Percentiles rank a stretch among this genome's conserved stretches.
Conservation (phyloP, 257 asterid genomes). For the Solanum corneliomulleri region DNA sequence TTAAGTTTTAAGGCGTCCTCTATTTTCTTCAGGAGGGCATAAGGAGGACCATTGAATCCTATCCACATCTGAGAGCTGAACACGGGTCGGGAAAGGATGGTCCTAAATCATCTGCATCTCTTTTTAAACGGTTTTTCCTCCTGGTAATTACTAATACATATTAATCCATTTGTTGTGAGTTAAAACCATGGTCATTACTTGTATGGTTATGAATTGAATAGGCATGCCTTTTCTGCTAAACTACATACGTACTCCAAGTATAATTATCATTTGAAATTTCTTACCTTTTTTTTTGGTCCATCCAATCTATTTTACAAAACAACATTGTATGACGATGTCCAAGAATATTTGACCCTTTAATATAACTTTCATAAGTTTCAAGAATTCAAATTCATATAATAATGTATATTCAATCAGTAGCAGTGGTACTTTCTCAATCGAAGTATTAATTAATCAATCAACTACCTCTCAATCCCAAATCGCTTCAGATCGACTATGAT, state of each 20-base stretch:
- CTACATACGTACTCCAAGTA: background rate
- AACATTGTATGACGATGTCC: background rate
- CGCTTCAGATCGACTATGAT: background rate
- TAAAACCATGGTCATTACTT: background rate
- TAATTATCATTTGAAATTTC: background rate
- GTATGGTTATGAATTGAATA: background rate
- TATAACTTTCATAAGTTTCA: background rate
- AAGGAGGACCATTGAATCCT: constrained; percentile 70
- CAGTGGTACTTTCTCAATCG: background rate
- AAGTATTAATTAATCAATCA: background rate
- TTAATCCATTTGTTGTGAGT: background rate
- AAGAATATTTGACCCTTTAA: background rate
- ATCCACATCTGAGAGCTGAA: constrained; percentile 68
- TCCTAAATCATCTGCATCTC: constrained; percentile 61
- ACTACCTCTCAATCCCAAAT: background rate
- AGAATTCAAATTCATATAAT: background rate
- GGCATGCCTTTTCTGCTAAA: background rate
- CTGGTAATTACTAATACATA: background rate
- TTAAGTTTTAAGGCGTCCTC: background rate
- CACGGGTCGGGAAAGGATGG: constrained; percentile 34
- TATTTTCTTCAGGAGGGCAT: constrained; percentile 67
- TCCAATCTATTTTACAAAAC: background rate
- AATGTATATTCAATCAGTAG: background rate
- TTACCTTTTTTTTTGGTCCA: background rate
- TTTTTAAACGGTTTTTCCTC: constrained; percentile 1